Evolutionary conservation across 257 asterid species (phyloP).

Genomic region (Echium plantagineum): DNA sequence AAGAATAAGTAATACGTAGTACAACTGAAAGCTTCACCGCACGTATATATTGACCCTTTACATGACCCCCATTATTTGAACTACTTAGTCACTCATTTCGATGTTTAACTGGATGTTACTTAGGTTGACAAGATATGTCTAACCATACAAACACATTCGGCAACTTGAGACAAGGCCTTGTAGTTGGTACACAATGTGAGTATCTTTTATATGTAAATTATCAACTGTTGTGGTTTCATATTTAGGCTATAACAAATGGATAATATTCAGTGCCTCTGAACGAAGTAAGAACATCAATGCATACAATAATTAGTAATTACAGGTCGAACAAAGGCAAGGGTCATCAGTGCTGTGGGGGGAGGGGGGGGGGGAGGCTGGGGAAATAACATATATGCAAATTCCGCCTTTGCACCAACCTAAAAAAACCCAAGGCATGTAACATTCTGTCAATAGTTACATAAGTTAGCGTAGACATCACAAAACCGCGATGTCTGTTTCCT

Average conservation of each 20-base stretch:
- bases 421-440: background rate
- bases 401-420: no score
- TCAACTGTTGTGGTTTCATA: background rate
- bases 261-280: background rate
- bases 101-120: no score
- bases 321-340: background rate
- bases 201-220: no score
- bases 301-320: no score
- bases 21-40: background rate
- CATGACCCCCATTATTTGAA: background rate
- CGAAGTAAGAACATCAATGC: background rate
- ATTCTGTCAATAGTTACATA: no score
- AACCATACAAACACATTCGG: background rate
- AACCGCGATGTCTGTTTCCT: background rate
- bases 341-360: background rate
- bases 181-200: background rate
- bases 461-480: background rate
- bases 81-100: background rate
- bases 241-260: background rate
- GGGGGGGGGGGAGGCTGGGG: no score
- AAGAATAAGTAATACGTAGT: no score
- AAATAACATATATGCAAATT: no score
- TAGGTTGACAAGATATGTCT: background rate
- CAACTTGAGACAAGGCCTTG: background rate
- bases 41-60: background rate